These are phyloP conservation scores for Taphrina wiesneri DNA, from an alignment of 1,139 yeast species.

Conservation along the genomic window DNA sequence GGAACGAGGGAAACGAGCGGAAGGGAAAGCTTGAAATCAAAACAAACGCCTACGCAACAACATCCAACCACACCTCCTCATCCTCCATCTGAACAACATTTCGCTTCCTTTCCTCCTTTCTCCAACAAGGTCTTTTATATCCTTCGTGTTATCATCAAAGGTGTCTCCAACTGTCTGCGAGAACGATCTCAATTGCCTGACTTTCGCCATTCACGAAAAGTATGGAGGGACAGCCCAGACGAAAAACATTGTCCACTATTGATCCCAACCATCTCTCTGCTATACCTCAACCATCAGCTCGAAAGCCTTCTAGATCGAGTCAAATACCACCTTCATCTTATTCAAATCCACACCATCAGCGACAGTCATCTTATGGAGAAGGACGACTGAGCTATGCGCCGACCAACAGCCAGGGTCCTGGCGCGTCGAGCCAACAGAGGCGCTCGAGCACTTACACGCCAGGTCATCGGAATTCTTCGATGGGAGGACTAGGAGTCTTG, in stretches of 20 bases:
- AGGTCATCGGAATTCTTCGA: slow-evolving; percentile 28
- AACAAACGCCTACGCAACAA: background rate
- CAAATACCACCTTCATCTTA: slow-evolving; percentile 8
- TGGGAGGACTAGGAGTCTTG: slow-evolving; percentile 28
- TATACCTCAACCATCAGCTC: slow-evolving; percentile 31
- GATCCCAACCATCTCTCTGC: slow-evolving; percentile 31
- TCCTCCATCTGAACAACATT: background rate
- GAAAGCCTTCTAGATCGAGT: slow-evolving; percentile 24
- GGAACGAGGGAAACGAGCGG: background rate
- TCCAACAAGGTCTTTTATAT: background rate
- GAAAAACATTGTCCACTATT: slow-evolving; percentile 30
- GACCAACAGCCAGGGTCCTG: background rate
- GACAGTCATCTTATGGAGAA: slow-evolving; percentile 30
- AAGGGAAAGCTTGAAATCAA: background rate
- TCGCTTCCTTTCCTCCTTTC: background rate
- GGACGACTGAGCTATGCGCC: slow-evolving; percentile 33
- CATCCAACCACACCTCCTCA: background rate
- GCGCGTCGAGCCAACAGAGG: slow-evolving; percentile 11
- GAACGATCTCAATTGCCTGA: too few relatives aligned
- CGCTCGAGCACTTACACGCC: slow-evolving; percentile 25
- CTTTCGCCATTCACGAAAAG: background rate
- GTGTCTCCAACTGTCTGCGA: too few relatives aligned
- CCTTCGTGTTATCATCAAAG: too few relatives aligned
- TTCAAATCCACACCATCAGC: slow-evolving; percentile 32
- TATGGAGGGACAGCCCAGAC: slow-evolving; percentile 21